Evolutionary conservation across 2,329 filamentous ascomycete genomes (phyloP).

Genomic region (Colletotrichum sp.): DNA sequence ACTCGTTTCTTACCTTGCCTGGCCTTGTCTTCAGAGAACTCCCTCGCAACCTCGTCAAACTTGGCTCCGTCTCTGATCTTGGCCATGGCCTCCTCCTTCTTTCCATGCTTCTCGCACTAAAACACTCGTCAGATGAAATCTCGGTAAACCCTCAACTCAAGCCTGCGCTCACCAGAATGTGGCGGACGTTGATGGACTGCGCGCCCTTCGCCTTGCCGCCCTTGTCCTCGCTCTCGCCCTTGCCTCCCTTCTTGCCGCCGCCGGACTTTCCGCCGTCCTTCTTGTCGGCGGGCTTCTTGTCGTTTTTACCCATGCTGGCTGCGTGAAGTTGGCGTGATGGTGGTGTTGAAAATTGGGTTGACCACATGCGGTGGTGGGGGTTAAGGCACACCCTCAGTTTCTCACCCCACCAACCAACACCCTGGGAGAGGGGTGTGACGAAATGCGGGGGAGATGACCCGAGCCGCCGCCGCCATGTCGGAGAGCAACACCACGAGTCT

Average conservation of each 20-base stretch:
- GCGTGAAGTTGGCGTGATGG: background rate
- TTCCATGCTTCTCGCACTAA: conserved; percentile 76
- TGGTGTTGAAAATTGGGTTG: conserved; percentile 1
- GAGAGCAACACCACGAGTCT: background rate
- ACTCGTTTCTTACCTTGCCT: conserved; percentile 54
- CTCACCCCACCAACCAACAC: conserved; percentile 1
- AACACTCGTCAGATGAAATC: background rate
- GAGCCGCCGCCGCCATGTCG: background rate
- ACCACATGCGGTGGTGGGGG: background rate
- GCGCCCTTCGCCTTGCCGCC: conserved; percentile 61
- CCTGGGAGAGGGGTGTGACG: background rate
- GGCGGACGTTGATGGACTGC: conserved; percentile 74
- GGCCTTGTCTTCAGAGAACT: conserved; percentile 80
- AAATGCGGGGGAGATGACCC: background rate
- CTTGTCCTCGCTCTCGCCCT: conserved; percentile 32
- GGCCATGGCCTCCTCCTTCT: conserved; percentile 76
- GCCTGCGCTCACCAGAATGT: conserved; percentile 62
- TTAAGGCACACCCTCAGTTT: background rate
- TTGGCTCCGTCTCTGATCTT: conserved; percentile 71
- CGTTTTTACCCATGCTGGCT: conserved; percentile 19
- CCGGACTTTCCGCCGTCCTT: conserved; percentile 30
- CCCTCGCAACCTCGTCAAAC: conserved; percentile 76
- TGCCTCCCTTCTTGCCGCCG: conserved; percentile 40
- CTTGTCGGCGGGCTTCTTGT: conserved; percentile 33
- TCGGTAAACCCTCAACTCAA: background rate